Evolutionary conservation across 352 stramenopile species (phyloP).

Genomic region (Globisporangium recalcitrans): DNA sequence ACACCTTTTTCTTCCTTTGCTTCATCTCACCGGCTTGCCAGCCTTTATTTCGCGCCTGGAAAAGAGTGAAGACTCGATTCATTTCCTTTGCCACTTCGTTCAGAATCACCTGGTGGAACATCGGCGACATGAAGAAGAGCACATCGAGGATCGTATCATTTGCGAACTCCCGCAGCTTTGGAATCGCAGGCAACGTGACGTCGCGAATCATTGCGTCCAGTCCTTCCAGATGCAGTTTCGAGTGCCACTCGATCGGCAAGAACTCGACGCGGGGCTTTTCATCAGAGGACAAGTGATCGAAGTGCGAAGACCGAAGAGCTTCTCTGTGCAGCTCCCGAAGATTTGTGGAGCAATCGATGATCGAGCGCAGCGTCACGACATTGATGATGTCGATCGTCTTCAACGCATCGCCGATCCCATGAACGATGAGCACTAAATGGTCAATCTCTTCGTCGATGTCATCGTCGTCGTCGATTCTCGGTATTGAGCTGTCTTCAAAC

Average conservation of each 20-base stretch:
- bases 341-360: slow-evolving; percentile 76
- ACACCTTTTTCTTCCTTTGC: slow-evolving; percentile 67
- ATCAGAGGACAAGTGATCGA: slow-evolving; percentile 39
- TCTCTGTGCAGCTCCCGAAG: slow-evolving; percentile 63
- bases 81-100: slow-evolving; percentile 89
- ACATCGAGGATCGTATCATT: slow-evolving; percentile 92
- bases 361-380: slow-evolving; percentile 73
- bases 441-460: slow-evolving; percentile 79
- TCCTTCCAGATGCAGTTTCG: slow-evolving; percentile 78
- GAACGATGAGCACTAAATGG: slow-evolving; percentile 85
- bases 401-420: slow-evolving; percentile 86
- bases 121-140: slow-evolving; percentile 90
- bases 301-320: slow-evolving; percentile 60
- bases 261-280: slow-evolving; percentile 57
- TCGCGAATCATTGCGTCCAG: slow-evolving; percentile 65
- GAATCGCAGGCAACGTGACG: slow-evolving; percentile 82
- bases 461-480: slow-evolving; percentile 44
- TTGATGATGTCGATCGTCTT: slow-evolving; percentile 86
- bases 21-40: slow-evolving; percentile 26
- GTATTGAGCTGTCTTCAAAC: slow-evolving; percentile 9
- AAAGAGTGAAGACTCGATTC: slow-evolving; percentile 84
- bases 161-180: slow-evolving; percentile 87
- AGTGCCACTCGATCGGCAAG: slow-evolving; percentile 84
- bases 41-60: slow-evolving; percentile 53
- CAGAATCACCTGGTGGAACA: slow-evolving; percentile 90